A percentile compares a stretch with the other conserved stretches of the same genome.
phyloP scores from a whole-genome alignment of 2,329 filamentous ascomycete species.

The Didymella sp. region DNA sequence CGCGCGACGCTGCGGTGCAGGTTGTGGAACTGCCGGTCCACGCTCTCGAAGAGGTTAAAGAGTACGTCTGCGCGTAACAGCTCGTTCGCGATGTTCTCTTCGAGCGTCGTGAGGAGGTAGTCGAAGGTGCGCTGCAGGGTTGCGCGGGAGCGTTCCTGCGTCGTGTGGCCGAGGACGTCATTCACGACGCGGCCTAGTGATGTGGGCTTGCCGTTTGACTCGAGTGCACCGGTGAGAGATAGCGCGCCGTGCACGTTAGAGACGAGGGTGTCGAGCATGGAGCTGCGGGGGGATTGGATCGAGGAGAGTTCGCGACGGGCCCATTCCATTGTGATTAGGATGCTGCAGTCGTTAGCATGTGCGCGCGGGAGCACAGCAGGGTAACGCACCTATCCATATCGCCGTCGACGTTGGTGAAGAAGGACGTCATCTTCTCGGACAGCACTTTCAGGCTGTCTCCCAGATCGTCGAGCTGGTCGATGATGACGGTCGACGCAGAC shows the following conservation, averaged over 20 bases:
- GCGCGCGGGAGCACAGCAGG: not conserved
- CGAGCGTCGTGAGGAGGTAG: slow-evolving; percentile 84
- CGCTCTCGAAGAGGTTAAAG: slow-evolving; percentile 88
- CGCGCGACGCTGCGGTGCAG: slow-evolving; percentile 84
- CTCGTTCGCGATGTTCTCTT: slow-evolving; percentile 87
- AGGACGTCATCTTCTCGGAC: slow-evolving; percentile 84
- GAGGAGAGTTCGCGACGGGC: slow-evolving; percentile 79
- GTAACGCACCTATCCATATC: slow-evolving; percentile 78
- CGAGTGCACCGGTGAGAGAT: slow-evolving; percentile 61
- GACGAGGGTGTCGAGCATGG: slow-evolving; percentile 74
- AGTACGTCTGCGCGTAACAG: slow-evolving; percentile 79
- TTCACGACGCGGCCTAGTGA: slow-evolving; percentile 72
- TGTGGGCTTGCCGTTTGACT: slow-evolving; percentile 62
- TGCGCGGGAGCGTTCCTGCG: slow-evolving; percentile 78
- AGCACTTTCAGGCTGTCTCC: slow-evolving; percentile 85
- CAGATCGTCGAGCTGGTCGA: slow-evolving; percentile 81
- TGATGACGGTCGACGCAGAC: slow-evolving; percentile 86
- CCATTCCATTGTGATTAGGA: slow-evolving; percentile 97
- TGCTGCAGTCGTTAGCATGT: slow-evolving; percentile 57
- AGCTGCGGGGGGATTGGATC: slow-evolving; percentile 50
- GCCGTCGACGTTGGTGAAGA: slow-evolving; percentile 91
- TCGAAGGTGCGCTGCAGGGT: slow-evolving; percentile 87
- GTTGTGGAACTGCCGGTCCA: slow-evolving; percentile 89
- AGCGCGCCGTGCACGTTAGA: slow-evolving; percentile 84
- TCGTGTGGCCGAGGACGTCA: slow-evolving; percentile 78